Percentiles rank a stretch among this genome's conserved stretches.
These are phyloP conservation scores for Besnoitia besnoiti DNA, from an alignment of 169 alveolate genomes.

Conservation along the genomic window DNA sequence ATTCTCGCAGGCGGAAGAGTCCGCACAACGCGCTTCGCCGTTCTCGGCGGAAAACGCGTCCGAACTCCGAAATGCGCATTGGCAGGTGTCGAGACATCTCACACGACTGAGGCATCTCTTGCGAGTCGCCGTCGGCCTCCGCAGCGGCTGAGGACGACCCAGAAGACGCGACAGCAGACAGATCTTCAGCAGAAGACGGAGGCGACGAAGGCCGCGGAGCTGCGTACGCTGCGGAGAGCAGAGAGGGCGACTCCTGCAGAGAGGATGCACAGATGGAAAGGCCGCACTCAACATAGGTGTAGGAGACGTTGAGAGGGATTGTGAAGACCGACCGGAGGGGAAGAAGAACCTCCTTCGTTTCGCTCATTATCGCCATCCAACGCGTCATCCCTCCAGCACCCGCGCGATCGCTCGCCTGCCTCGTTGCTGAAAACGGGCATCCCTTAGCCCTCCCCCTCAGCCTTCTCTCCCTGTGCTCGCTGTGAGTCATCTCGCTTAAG, in stretches of 20 bases:
- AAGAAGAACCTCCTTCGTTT: background rate
- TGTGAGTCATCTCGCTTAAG: too few species aligned
- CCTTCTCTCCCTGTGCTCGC: too few species aligned
- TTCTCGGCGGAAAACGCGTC: conserved; percentile 99
- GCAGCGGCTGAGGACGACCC: background rate
- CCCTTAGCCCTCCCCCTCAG: too few species aligned
- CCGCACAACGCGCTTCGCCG: conserved; percentile 98
- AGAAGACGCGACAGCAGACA: background rate
- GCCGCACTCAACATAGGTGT: background rate
- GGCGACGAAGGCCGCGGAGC: background rate
- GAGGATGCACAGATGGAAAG: background rate
- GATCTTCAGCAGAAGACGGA: too few species aligned
- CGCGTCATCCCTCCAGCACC: too few species aligned
- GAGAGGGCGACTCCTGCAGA: background rate
- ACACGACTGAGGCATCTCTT: too few species aligned
- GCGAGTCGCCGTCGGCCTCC: background rate
- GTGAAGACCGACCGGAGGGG: background rate
- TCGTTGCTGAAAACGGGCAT: too few species aligned
- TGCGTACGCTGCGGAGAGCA: background rate
- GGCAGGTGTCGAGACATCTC: conserved; percentile 85
- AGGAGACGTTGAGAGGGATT: background rate
- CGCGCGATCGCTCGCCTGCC: too few species aligned
- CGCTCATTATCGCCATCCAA: too few species aligned
- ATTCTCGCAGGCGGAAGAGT: conserved; percentile 83
- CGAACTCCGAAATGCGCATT: conserved; percentile 98